A percentile compares a stretch with the other conserved stretches of the same genome.
Evolutionary conservation across 306 rosid species (phyloP).

Genomic region (Comarum palustre): DNA sequence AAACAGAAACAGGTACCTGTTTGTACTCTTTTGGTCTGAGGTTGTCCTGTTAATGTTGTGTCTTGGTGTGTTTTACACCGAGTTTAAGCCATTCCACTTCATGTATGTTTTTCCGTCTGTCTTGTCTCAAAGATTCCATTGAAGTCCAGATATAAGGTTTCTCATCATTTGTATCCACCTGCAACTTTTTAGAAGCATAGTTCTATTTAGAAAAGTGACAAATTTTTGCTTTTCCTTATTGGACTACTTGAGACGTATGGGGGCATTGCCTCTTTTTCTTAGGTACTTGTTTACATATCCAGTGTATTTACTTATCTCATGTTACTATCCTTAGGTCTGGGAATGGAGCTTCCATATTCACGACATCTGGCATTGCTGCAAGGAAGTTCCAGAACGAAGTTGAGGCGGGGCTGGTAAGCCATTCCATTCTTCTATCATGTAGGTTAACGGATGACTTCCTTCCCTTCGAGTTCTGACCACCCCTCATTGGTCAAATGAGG

Average conservation of each 20-base stretch:
- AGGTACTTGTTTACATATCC: background rate
- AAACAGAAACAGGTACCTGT: conserved; percentile 55
- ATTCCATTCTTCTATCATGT: conserved; percentile 10
- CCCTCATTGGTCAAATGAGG: background rate
- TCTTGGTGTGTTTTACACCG: conserved; percentile 4
- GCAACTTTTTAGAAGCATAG: background rate
- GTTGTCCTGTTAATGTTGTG: conserved; percentile 5
- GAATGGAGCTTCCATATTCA: conserved; percentile 57
- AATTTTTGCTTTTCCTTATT: background rate
- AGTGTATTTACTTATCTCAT: background rate
- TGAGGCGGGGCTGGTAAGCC: conserved; percentile 51
- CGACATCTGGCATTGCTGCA: conserved; percentile 50
- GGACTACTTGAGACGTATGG: background rate
- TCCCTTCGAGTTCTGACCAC: background rate
- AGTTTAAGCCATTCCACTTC: conserved; percentile 4
- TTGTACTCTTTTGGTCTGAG: conserved; percentile 5
- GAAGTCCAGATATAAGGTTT: background rate
- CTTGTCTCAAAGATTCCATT: conserved; percentile 14
- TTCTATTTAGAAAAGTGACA: background rate
- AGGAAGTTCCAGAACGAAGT: conserved; percentile 60
- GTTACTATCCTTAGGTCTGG: conserved; percentile 34
- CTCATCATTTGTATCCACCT: background rate
- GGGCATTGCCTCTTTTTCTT: background rate
- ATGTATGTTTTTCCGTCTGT: background rate
- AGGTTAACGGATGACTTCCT: background rate